Percentiles rank a stretch among this genome's conserved stretches.
Evolutionary conservation across 2,329 filamentous ascomycete genomes (phyloP).

Genomic region (Sphaerulina vaccinii): DNA sequence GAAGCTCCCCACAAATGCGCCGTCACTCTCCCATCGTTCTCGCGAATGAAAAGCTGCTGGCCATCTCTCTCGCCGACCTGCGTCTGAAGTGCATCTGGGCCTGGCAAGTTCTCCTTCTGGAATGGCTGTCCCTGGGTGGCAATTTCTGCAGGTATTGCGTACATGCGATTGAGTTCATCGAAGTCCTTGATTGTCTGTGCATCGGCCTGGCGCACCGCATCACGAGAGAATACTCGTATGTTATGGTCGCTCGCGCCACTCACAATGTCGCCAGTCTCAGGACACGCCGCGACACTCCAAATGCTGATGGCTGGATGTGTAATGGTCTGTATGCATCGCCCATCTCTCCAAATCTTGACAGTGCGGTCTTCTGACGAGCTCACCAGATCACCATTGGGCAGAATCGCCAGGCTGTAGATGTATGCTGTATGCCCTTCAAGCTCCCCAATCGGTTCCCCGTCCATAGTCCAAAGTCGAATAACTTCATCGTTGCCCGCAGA

Average conservation of each 20-base stretch:
- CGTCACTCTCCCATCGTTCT: conserved; percentile 76
- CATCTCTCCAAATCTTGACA: conserved; percentile 80
- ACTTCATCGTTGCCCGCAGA: conserved; percentile 91
- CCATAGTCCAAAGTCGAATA: conserved; percentile 81
- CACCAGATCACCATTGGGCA: conserved; percentile 82
- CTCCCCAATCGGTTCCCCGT: conserved; percentile 72
- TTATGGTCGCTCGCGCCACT: conserved; percentile 87
- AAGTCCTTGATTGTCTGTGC: conserved; percentile 65
- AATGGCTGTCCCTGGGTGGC: conserved; percentile 63
- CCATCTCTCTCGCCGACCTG: conserved; percentile 93
- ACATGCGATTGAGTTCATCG: conserved; percentile 60
- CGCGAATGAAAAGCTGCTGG: conserved; percentile 87
- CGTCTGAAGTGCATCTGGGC: conserved; percentile 77
- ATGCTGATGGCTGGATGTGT: conserved; percentile 96
- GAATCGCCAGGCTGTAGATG: conserved; percentile 77
- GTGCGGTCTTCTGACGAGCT: conserved; percentile 95
- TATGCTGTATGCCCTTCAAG: conserved; percentile 90
- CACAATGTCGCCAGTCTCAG: conserved; percentile 85
- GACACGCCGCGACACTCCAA: conserved; percentile 83
- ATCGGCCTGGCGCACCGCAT: conserved; percentile 66
- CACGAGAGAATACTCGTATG: conserved; percentile 79
- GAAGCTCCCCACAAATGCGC: conserved; percentile 80
- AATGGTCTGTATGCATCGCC: conserved; percentile 86
- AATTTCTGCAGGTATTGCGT: conserved; percentile 55
- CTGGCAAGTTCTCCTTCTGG: conserved; percentile 89